Percentiles rank a stretch among this genome's conserved stretches.
Evolutionary conservation across 1,139 yeast species (phyloP).

Genomic region (Candida pseudocylindracea): DNA sequence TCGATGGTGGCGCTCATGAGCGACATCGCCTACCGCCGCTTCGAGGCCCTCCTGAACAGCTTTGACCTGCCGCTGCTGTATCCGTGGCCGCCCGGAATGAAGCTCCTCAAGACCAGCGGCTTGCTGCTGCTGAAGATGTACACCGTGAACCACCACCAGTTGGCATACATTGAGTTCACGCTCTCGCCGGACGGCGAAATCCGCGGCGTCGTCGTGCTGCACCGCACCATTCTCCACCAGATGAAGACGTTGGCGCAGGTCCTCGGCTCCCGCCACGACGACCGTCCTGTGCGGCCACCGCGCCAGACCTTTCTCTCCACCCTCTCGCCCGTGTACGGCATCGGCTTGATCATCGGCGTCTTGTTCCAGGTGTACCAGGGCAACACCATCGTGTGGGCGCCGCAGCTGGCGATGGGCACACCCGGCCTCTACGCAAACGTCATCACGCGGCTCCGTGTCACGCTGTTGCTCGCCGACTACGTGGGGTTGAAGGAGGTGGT

Average conservation of each 20-base stretch:
- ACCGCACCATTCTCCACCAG: slow-evolving; percentile 71
- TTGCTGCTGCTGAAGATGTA: slow-evolving; percentile 40
- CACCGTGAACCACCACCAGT: slow-evolving; percentile 8
- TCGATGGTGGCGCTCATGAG: slow-evolving; percentile 66
- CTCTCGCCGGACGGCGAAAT: slow-evolving; percentile 81
- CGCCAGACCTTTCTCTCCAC: slow-evolving; percentile 38
- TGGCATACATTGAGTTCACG: slow-evolving; percentile 87
- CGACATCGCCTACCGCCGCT: slow-evolving; percentile 48
- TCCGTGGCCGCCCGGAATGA: slow-evolving; percentile 20
- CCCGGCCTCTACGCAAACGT: slow-evolving; percentile 81
- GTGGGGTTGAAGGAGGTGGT: slow-evolving; percentile 83
- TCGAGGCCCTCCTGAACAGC: slow-evolving; percentile 24
- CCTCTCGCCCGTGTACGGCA: slow-evolving; percentile 67
- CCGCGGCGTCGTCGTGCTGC: slow-evolving; percentile 85
- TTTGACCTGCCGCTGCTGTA: slow-evolving; percentile 5
- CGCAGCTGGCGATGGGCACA: slow-evolving; percentile 48
- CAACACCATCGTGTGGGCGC: slow-evolving; percentile 61
- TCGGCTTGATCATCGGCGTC: slow-evolving; percentile 69
- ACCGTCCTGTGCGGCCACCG: too few species aligned
- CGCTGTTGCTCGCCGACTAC: slow-evolving; percentile 65
- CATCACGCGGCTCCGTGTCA: slow-evolving; percentile 47
- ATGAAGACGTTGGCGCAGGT: slow-evolving; percentile 58
- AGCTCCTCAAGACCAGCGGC: slow-evolving; percentile 75
- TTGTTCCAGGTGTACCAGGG: slow-evolving; percentile 74
- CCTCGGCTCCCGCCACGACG: slow-evolving; percentile 21